Conservation (phyloP, 106 monocot genomes). For the Dendrobium nobile region DNA sequence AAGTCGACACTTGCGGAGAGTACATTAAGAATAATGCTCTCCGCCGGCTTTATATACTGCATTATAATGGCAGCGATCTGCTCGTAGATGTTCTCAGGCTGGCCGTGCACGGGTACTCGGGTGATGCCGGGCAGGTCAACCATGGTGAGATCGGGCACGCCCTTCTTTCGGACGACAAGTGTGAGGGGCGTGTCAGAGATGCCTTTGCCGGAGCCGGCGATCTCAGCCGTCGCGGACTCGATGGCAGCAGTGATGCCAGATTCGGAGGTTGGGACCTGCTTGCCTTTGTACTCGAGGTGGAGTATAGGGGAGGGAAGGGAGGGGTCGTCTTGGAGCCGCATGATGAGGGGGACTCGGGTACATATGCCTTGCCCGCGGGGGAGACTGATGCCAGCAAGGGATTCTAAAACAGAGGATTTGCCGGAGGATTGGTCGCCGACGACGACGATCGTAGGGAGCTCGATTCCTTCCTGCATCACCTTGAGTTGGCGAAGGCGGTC, state of each 20-base stretch:
- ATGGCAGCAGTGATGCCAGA: neutral
- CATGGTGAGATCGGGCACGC: slow-evolving; percentile 10
- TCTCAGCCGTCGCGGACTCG: neutral
- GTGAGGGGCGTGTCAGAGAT: slow-evolving; percentile 6
- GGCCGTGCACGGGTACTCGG: slow-evolving; percentile 9
- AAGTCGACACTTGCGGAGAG: slow-evolving; percentile 5
- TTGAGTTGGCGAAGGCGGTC: slow-evolving; percentile 2
- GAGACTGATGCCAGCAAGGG: slow-evolving; percentile 18
- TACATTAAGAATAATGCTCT: slow-evolving; percentile 16
- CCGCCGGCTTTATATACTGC: slow-evolving; percentile 11
- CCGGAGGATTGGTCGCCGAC: slow-evolving; percentile 14
- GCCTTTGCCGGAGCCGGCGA: neutral
- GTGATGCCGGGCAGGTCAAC: slow-evolving; percentile 14
- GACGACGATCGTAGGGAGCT: slow-evolving; percentile 11
- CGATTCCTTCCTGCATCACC: slow-evolving; percentile 7
- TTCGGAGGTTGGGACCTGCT: neutral
- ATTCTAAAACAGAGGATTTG: slow-evolving; percentile 20
- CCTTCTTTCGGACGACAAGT: slow-evolving; percentile 5
- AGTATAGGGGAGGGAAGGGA: neutral
- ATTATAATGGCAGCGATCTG: slow-evolving; percentile 7
- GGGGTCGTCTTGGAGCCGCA: slow-evolving; percentile 17
- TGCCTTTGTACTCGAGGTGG: slow-evolving; percentile 12
- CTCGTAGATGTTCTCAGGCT: slow-evolving; percentile 12
- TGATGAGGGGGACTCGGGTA: slow-evolving; percentile 18
- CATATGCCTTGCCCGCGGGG: slow-evolving; percentile 21